Conservation (phyloP, 2,329 filamentous ascomycete species). For the Claviceps digitariae region DNA sequence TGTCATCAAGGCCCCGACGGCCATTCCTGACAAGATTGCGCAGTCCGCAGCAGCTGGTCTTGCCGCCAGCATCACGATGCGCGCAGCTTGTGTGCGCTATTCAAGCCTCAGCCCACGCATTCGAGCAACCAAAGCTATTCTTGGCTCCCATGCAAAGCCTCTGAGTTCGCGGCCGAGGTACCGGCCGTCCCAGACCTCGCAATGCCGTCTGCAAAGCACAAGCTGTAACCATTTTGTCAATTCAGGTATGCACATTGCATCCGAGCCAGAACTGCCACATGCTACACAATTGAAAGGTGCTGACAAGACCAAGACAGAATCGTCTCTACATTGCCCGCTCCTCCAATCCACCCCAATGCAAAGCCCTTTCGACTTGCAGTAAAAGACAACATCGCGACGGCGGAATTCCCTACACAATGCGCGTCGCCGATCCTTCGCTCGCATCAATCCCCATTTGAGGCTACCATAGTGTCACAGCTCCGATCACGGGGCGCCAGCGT, state of each 20-base stretch:
- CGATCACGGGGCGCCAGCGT: conserved; percentile 47
- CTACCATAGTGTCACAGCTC: conserved; percentile 63
- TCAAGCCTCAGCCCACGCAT: conserved; percentile 4
- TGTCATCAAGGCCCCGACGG: not conserved
- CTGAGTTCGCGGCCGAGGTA: not conserved
- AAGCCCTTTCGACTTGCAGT: conserved; percentile 40
- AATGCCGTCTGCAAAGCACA: conserved; percentile 16
- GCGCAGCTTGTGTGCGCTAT: conserved; percentile 17
- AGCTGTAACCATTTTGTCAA: conserved; percentile 24
- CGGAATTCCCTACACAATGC: conserved; percentile 61
- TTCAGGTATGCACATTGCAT: conserved; percentile 12
- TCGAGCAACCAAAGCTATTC: not conserved
- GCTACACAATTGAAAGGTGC: not conserved
- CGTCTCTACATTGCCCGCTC: conserved; percentile 3
- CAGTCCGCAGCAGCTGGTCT: not conserved
- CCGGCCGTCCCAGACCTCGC: conserved; percentile 3
- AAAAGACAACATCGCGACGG: conserved; percentile 67
- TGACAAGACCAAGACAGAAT: conserved; percentile 2
- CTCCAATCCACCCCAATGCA: conserved; percentile 10
- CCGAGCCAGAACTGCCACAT: not conserved
- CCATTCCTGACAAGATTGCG: not conserved
- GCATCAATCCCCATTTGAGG: conserved; percentile 66
- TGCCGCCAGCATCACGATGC: conserved; percentile 11
- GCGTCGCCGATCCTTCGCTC: conserved; percentile 60
- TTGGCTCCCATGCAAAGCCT: not conserved